phyloP scores from a whole-genome alignment of 1,284 basidiomycete genomes.

The Sanghuangporus weigelae region DNA sequence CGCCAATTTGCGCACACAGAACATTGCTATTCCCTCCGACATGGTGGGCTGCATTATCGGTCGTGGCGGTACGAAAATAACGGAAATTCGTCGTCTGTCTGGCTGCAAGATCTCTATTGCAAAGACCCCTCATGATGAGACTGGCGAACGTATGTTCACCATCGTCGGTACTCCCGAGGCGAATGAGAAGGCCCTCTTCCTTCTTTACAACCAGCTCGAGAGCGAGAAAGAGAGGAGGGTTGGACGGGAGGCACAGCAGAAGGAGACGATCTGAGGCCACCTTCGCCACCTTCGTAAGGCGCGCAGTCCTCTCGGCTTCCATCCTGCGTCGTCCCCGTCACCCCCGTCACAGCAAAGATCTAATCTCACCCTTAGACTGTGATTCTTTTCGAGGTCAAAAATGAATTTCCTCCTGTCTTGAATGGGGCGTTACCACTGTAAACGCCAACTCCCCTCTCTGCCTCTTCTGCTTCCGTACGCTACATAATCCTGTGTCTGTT shows the following conservation, averaged over 20 bases:
- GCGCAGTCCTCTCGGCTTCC: neutral
- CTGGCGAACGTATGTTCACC: conserved; percentile 99
- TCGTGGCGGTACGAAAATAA: conserved; percentile 96
- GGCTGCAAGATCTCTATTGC: conserved; percentile 98
- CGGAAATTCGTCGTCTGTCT: conserved; percentile 94
- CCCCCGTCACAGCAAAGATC: neutral
- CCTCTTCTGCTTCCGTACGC: neutral
- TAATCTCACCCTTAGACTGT: neutral
- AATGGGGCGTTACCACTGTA: conserved; percentile 4
- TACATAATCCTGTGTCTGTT: neutral
- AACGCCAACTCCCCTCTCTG: conserved; percentile 7
- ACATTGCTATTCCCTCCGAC: conserved; percentile 97
- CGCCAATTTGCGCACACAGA: conserved; percentile 91
- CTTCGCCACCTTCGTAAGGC: neutral
- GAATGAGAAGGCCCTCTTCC: conserved; percentile 94
- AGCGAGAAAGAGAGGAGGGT: conserved; percentile 92
- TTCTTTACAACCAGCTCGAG: conserved; percentile 96
- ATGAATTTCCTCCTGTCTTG: conserved; percentile 1
- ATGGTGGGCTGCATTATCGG: conserved; percentile 99
- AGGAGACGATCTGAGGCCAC: conserved; percentile 6
- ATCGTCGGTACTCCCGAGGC: conserved; percentile 96
- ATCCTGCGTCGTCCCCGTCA: neutral
- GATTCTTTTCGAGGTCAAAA: neutral
- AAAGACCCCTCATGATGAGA: conserved; percentile 97
- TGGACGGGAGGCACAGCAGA: conserved; percentile 60